Percentiles rank a stretch among this genome's conserved stretches.
Conservation (phyloP, 495 filamentous ascomycete species). For the Lindgomyces ingoldianus region DNA sequence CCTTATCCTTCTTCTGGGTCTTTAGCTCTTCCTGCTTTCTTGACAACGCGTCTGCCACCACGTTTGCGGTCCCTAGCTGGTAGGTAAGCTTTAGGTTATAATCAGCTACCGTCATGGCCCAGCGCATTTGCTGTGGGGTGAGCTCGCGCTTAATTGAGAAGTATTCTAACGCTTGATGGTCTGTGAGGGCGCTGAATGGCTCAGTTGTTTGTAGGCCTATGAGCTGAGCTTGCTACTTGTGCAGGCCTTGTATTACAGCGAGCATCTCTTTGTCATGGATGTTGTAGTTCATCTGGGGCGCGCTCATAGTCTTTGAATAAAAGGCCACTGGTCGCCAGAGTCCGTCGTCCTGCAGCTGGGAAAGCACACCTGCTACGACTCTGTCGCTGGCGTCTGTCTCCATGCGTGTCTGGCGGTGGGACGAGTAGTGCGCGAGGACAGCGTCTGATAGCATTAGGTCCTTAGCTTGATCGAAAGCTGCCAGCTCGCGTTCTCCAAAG, state of each 20-base stretch:
- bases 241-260: conserved; percentile 41
- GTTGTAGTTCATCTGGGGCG: conserved; percentile 36
- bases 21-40: conserved; percentile 19
- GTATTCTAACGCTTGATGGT: conserved; percentile 44
- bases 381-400: conserved; percentile 13
- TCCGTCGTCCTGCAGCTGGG: conserved; percentile 35
- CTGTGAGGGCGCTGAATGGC: conserved; percentile 37
- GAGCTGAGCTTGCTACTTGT: conserved; percentile 40
- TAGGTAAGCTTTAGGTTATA: conserved; percentile 38
- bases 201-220: conserved; percentile 25
- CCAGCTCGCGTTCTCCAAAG: conserved; percentile 45
- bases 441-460: conserved; percentile 47
- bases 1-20: neutral
- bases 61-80: conserved; percentile 25
- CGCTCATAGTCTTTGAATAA: conserved; percentile 39
- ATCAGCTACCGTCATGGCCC: conserved; percentile 27
- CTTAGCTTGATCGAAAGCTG: conserved; percentile 37
- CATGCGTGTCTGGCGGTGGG: conserved; percentile 33
- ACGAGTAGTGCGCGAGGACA: conserved; percentile 39
- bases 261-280: conserved; percentile 48
- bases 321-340: conserved; percentile 37
- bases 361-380: conserved; percentile 33
- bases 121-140: conserved; percentile 34
- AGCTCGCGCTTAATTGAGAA: conserved; percentile 36
- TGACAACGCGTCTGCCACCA: conserved; percentile 27